Base-by-base conservation (phyloP, 192 early-diverging fungal species). In the Paraglomus brasilianum region DNA sequence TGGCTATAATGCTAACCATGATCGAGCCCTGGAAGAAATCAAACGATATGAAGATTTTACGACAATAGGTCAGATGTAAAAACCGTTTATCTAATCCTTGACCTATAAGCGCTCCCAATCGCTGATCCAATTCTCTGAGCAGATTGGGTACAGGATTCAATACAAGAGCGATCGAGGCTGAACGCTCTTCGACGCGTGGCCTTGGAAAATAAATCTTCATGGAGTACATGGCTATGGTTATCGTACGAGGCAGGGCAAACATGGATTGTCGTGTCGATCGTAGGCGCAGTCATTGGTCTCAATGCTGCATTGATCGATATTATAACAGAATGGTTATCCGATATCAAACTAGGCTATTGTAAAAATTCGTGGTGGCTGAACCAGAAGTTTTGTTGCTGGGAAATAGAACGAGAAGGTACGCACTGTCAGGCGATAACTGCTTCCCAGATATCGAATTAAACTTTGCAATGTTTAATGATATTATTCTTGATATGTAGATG, bases 311-410 rank as follows among this genome's bases (percentile, higher is more conserved):
- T 92, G 43, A 97, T 96, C 63, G 92, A 92, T 57, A 94, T 98
- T 56, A 86, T 81, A 51, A 89, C 91, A 14, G 94, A 94, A 52
- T 96, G 94, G 94, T 82, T 97, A 11, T 92, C 87, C 62, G 94
- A 96, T 76, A 82, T 90, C 56, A 91, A 94, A 72, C 67, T 92
- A 15, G 95, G 95, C 1, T 89, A 91, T 72, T 96, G 95, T 70
- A 75, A 76, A 24, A 79, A 71, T 21, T 89, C 85, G 0, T 95
- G 94, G 93, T 96, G 95, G 87, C 74, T 97, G 21, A 92, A 92
- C 72, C 88, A 90, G 71, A 91, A 90, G 75, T 94, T 96, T 72
- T 98, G 96, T 78, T 98, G 96, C 76, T 93, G 90, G 91, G 85
- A 85, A 44, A 75, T 88, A 40, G 79, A 86, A 63, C 70, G 81